Evolutionary conservation across 805 yeast genomes (phyloP).

Genomic region (Cyberlindnera xylosilytica): DNA sequence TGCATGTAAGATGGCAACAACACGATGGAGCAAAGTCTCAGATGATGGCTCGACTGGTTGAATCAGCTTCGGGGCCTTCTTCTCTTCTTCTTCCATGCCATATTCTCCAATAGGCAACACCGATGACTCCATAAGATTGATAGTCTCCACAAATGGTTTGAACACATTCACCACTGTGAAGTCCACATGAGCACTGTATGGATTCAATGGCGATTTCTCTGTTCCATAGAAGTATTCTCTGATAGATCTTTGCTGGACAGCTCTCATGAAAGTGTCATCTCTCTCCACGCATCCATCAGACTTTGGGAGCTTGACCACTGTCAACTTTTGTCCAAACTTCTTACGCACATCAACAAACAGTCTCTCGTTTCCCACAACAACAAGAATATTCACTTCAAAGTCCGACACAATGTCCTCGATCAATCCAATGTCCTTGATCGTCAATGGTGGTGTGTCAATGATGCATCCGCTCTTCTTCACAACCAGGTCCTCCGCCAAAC

Average conservation of each 20-base stretch:
- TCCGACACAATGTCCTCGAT: slow-evolving; percentile 57
- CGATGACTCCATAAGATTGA: slow-evolving; percentile 18
- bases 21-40: slow-evolving; percentile 66
- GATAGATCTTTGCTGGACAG: slow-evolving; percentile 70
- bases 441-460: slow-evolving; percentile 71
- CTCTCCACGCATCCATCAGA: slow-evolving; percentile 76
- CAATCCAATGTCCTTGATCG: slow-evolving; percentile 45
- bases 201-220: slow-evolving; percentile 63
- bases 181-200: slow-evolving; percentile 79
- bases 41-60: slow-evolving; percentile 43
- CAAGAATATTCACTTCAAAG: slow-evolving; percentile 55
- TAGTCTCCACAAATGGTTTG: slow-evolving; percentile 40
- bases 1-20: slow-evolving; percentile 63
- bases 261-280: slow-evolving; percentile 66
- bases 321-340: slow-evolving; percentile 38
- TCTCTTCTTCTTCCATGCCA: slow-evolving; percentile 29
- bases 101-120: slow-evolving; percentile 27
- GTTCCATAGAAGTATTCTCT: slow-evolving; percentile 90
- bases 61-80: slow-evolving; percentile 24
- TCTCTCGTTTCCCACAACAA: slow-evolving; percentile 77
- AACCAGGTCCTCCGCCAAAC: slow-evolving; percentile 48
- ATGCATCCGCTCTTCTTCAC: slow-evolving; percentile 53
- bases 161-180: slow-evolving; percentile 57
- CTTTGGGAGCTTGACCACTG: slow-evolving; percentile 55
- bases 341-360: slow-evolving; percentile 60